phyloP scores from a whole-genome alignment of 495 filamentous ascomycete species.

The Penicillium paxilli region DNA sequence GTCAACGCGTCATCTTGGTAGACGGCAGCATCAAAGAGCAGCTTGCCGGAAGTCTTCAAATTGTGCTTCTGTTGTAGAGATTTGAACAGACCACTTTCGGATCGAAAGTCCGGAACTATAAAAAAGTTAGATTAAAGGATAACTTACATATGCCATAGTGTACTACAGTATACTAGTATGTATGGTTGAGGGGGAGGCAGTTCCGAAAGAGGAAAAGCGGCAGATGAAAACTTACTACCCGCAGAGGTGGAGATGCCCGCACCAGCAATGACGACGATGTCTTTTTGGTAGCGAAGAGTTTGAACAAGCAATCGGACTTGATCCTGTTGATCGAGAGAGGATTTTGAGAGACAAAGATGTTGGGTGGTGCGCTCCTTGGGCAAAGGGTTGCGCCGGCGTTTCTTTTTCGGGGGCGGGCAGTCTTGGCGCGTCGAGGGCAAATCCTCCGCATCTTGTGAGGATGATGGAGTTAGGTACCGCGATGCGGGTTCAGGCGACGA shows the following conservation, averaged over 20 bases:
- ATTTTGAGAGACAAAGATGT: slow-evolving; percentile 66
- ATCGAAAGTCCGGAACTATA: slow-evolving; percentile 94
- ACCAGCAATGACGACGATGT: slow-evolving; percentile 95
- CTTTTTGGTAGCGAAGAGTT: slow-evolving; percentile 82
- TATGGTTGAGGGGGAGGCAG: not conserved
- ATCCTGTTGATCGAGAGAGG: slow-evolving; percentile 47
- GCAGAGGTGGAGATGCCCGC: slow-evolving; percentile 96
- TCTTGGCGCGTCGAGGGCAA: slow-evolving; percentile 45
- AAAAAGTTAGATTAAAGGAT: slow-evolving; percentile 21
- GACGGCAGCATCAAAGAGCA: slow-evolving; percentile 95
- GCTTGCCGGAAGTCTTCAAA: slow-evolving; percentile 89
- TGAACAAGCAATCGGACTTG: slow-evolving; percentile 70
- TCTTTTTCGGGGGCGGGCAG: slow-evolving; percentile 73
- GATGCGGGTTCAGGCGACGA: slow-evolving; percentile 55
- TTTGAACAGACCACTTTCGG: slow-evolving; percentile 81
- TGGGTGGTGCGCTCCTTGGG: slow-evolving; percentile 74
- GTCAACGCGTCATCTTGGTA: slow-evolving; percentile 89
- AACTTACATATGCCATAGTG: too few relatives aligned
- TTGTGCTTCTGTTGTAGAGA: slow-evolving; percentile 82
- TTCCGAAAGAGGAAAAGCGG: slow-evolving; percentile 61
- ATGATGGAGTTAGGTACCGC: slow-evolving; percentile 55
- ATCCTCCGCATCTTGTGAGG: slow-evolving; percentile 55
- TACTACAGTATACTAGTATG: not conserved
- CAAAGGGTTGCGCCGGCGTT: slow-evolving; percentile 64
- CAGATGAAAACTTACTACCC: slow-evolving; percentile 68